Conservation (phyloP, 805 yeast species). For the Candida glaebosa region DNA sequence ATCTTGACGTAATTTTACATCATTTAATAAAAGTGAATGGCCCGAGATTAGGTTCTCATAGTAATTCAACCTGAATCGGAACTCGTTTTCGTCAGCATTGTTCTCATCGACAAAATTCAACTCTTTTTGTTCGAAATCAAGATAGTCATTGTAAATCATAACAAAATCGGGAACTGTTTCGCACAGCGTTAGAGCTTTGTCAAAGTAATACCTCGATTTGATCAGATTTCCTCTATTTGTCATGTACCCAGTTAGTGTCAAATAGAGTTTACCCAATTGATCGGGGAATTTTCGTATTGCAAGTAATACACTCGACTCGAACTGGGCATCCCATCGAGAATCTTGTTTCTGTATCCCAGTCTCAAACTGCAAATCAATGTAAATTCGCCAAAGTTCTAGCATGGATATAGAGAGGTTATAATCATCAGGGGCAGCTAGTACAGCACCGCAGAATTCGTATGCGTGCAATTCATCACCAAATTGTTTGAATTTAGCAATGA, state of each 20-base stretch:
- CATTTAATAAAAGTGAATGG: slow-evolving; percentile 59
- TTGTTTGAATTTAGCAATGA: slow-evolving; percentile 29
- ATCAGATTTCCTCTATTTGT: slow-evolving; percentile 29
- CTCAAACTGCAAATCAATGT: slow-evolving; percentile 37
- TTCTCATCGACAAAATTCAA: slow-evolving; percentile 14
- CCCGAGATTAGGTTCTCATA: slow-evolving; percentile 56
- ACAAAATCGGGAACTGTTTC: slow-evolving; percentile 60
- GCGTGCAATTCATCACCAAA: slow-evolving; percentile 25
- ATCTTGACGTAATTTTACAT: slow-evolving; percentile 61
- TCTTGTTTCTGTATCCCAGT: neutral
- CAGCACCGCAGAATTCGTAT: slow-evolving; percentile 25
- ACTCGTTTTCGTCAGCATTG: slow-evolving; percentile 10
- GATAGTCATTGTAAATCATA: slow-evolving; percentile 56
- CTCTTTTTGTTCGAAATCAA: slow-evolving; percentile 54
- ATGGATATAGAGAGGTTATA: slow-evolving; percentile 37
- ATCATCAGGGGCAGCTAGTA: slow-evolving; percentile 27
- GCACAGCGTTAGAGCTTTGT: slow-evolving; percentile 45
- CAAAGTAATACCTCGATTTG: slow-evolving; percentile 35
- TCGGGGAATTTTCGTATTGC: slow-evolving; percentile 47
- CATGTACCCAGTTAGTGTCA: slow-evolving; percentile 47
- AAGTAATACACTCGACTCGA: slow-evolving; percentile 22
- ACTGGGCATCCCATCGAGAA: slow-evolving; percentile 7
- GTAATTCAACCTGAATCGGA: slow-evolving; percentile 43
- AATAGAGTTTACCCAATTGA: slow-evolving; percentile 49
- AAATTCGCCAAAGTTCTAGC: slow-evolving; percentile 46